Percentiles rank a stretch among this genome's conserved stretches.
phyloP scores from a whole-genome alignment of 805 yeast genomes.

The Pichia heedii region DNA sequence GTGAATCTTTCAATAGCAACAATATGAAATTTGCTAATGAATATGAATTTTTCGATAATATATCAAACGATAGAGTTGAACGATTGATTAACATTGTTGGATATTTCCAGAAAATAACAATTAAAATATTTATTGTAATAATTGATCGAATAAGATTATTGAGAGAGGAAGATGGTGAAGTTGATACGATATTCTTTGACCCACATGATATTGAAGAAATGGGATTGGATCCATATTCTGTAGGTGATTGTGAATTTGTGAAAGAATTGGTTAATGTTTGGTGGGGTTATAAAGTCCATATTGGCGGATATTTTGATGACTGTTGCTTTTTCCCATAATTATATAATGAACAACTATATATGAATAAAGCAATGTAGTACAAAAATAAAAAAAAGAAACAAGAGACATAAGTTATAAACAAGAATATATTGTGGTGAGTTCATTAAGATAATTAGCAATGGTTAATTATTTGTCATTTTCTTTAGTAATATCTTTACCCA shows the following conservation, averaged over 20 bases:
- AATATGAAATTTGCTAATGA: constrained; percentile 34
- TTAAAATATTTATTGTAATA: constrained; percentile 32
- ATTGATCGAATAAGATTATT: constrained; percentile 28
- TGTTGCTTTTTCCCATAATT: constrained; percentile 20
- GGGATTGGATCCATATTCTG: constrained; percentile 50
- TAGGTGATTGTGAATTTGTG: constrained; percentile 37
- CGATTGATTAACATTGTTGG: constrained; percentile 32
- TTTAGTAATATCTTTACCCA: constrained; percentile 38
- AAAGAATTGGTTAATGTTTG: constrained; percentile 34
- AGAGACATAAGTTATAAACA: neutral
- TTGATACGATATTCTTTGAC: neutral
- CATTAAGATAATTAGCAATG: no score
- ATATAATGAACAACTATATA: no score
- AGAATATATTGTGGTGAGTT: neutral
- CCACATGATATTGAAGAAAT: constrained; percentile 40
- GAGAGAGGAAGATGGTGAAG: neutral
- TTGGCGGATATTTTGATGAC: constrained; percentile 29
- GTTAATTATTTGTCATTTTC: neutral
- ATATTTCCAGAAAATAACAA: constrained; percentile 42
- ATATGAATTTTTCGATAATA: constrained; percentile 18
- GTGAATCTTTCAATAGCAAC: constrained; percentile 40
- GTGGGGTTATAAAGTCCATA: constrained; percentile 37
- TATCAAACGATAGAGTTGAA: constrained; percentile 18
- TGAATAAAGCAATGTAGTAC: no score
- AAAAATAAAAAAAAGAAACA: no score